A percentile compares a stretch with the other conserved stretches of the same genome.
phyloP scores from a whole-genome alignment of 306 rosid species.

The Casuarina cunninghamiana region DNA sequence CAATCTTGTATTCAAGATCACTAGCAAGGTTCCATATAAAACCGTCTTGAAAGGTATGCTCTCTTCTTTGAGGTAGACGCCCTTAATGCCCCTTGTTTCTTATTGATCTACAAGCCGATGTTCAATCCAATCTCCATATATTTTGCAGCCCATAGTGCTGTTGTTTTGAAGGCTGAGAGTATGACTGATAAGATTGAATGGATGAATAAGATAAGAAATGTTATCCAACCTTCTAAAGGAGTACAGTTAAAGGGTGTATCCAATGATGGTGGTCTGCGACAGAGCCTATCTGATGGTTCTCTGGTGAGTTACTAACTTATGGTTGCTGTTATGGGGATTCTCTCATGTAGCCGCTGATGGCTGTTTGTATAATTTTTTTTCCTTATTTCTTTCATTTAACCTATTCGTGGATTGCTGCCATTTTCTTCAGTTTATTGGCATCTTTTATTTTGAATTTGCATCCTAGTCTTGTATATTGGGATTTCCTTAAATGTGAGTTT shows the following conservation, averaged over 20 bases:
- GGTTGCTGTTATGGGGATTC: not conserved
- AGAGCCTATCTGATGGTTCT: slow-evolving; percentile 92
- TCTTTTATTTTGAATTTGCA: not conserved
- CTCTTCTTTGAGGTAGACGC: slow-evolving; percentile 1
- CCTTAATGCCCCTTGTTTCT: not conserved
- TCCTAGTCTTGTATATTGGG: slow-evolving; percentile 2
- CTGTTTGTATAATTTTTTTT: not conserved
- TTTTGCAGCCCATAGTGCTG: slow-evolving; percentile 80
- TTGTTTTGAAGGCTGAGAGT: slow-evolving; percentile 89
- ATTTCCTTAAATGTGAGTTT: not conserved
- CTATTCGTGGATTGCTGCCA: not conserved
- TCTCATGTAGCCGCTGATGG: not conserved
- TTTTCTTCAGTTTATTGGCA: not conserved
- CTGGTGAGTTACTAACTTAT: slow-evolving; percentile 53
- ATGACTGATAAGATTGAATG: slow-evolving; percentile 77
- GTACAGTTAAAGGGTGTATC: slow-evolving; percentile 53
- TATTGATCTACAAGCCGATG: not conserved
- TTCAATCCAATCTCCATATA: slow-evolving; percentile 16
- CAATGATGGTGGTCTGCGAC: slow-evolving; percentile 84
- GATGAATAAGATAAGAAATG: slow-evolving; percentile 75
- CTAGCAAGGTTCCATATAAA: slow-evolving; percentile 86
- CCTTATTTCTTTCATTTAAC: not conserved
- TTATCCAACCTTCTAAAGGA: slow-evolving; percentile 81
- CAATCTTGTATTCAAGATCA: slow-evolving; percentile 78
- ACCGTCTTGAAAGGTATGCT: slow-evolving; percentile 80